These are phyloP conservation scores for Dendrobium chrysotoxum DNA, from an alignment of 106 monocot species.

Conservation along the genomic window DNA sequence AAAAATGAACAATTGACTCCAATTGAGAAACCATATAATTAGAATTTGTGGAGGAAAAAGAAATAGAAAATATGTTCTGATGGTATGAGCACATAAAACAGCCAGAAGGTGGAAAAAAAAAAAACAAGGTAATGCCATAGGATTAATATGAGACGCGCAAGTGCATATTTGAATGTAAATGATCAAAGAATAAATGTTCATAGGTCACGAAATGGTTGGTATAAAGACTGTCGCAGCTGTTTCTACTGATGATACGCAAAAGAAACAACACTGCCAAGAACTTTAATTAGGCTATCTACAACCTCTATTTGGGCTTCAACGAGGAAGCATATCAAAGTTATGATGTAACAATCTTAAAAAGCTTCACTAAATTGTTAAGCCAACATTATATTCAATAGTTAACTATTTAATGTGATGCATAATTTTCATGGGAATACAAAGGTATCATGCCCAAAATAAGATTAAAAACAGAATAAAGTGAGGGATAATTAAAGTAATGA, in stretches of 20 bases:
- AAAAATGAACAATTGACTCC: background rate
- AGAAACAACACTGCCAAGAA: background rate
- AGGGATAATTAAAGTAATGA: background rate
- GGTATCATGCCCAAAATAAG: background rate
- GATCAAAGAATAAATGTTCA: background rate
- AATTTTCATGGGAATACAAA: background rate
- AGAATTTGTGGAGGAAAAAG: background rate
- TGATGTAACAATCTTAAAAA: background rate
- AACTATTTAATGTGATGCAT: background rate
- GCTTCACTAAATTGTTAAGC: too few relatives aligned
- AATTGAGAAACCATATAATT: background rate
- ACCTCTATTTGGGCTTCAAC: background rate
- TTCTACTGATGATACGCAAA: background rate
- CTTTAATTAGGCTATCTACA: background rate
- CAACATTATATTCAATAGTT: too few relatives aligned
- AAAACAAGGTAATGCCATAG: background rate
- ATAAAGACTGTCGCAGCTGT: background rate
- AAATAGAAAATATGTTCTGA: background rate
- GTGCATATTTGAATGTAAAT: background rate
- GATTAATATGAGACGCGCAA: background rate
- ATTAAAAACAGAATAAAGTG: background rate
- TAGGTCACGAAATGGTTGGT: background rate
- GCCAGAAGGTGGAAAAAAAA: background rate
- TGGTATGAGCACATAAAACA: background rate
- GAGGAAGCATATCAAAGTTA: background rate